Percentiles rank a stretch among this genome's conserved stretches.
Conservation (phyloP, 768 basidiomycete species). For the Boletus edulis region DNA sequence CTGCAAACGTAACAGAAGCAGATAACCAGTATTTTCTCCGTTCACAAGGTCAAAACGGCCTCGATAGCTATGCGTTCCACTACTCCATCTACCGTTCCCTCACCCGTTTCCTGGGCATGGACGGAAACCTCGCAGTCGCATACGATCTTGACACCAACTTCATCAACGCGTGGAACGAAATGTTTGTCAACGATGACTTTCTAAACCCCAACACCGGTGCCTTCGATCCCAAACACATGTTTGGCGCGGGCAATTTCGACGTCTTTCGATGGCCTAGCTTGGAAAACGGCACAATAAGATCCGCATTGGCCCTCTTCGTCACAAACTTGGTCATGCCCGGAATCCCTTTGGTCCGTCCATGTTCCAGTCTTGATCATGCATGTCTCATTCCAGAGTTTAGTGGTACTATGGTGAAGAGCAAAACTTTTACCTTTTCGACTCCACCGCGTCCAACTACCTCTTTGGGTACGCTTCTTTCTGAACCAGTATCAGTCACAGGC, state of each 20-base stretch:
- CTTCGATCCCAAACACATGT: conserved; percentile 87
- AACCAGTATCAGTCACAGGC: not conserved
- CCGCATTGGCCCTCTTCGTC: conserved; percentile 76
- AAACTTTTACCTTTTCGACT: conserved; percentile 83
- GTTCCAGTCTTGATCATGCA: not conserved
- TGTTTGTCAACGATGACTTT: conserved; percentile 87
- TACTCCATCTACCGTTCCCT: conserved; percentile 90
- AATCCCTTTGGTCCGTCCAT: conserved; percentile 60
- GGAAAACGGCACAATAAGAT: conserved; percentile 77
- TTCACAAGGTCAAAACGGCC: conserved; percentile 50
- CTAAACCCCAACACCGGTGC: conserved; percentile 62
- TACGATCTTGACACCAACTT: conserved; percentile 84
- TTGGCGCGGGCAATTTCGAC: conserved; percentile 92
- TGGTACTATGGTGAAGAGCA: conserved; percentile 93
- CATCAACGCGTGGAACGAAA: conserved; percentile 87
- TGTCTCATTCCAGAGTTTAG: conserved; percentile 32
- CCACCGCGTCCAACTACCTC: conserved; percentile 88
- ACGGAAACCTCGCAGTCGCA: conserved; percentile 89
- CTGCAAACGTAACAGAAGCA: conserved; percentile 60
- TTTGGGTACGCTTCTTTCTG: conserved; percentile 56
- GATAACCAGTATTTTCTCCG: conserved; percentile 82
- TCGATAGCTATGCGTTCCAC: conserved; percentile 88
- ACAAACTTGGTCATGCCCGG: conserved; percentile 83
- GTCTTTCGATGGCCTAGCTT: conserved; percentile 92
- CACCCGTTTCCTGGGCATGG: conserved; percentile 90